A percentile compares a stretch with the other conserved stretches of the same genome.
Conservation (phyloP, 2,329 filamentous ascomycete species). For the Ascochyta koolunga region DNA sequence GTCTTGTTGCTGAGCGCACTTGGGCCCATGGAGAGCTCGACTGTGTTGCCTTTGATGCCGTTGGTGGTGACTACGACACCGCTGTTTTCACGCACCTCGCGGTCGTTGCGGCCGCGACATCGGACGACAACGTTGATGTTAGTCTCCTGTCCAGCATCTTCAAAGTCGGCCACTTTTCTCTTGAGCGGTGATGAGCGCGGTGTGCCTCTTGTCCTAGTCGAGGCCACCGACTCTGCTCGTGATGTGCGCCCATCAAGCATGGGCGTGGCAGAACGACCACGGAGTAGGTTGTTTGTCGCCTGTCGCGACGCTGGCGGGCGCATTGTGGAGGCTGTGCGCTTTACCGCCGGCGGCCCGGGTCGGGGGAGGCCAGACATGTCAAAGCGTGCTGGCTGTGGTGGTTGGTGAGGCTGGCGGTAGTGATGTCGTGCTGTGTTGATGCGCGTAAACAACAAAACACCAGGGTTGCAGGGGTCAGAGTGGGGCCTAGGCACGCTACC, state of each 20-base stretch:
- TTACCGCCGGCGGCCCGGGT: slow-evolving; percentile 55
- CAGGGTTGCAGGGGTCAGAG: slow-evolving; percentile 11
- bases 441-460: slow-evolving; percentile 21
- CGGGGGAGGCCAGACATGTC: slow-evolving; percentile 62
- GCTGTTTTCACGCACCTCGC: slow-evolving; percentile 93
- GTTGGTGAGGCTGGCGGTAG: slow-evolving; percentile 15
- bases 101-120: slow-evolving; percentile 89
- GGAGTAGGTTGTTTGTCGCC: slow-evolving; percentile 50
- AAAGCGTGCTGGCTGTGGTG: slow-evolving; percentile 19
- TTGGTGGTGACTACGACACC: slow-evolving; percentile 88
- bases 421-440: slow-evolving; percentile 24
- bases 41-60: slow-evolving; percentile 81
- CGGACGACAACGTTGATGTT: slow-evolving; percentile 98
- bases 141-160: slow-evolving; percentile 77
- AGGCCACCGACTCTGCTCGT: slow-evolving; percentile 72
- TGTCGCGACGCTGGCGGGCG: slow-evolving; percentile 61
- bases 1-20: slow-evolving; percentile 94
- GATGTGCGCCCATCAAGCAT: slow-evolving; percentile 63
- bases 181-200: slow-evolving; percentile 64
- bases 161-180: slow-evolving; percentile 86
- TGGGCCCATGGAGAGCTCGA: slow-evolving; percentile 90
- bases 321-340: slow-evolving; percentile 57
- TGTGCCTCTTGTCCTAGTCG: slow-evolving; percentile 51
- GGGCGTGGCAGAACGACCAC: slow-evolving; percentile 58
- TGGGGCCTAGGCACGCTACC: slow-evolving; percentile 9